These are phyloP conservation scores for Neopestalotiopsis rosae DNA, from an alignment of 2,329 filamentous ascomycete species.

Conservation along the genomic window DNA sequence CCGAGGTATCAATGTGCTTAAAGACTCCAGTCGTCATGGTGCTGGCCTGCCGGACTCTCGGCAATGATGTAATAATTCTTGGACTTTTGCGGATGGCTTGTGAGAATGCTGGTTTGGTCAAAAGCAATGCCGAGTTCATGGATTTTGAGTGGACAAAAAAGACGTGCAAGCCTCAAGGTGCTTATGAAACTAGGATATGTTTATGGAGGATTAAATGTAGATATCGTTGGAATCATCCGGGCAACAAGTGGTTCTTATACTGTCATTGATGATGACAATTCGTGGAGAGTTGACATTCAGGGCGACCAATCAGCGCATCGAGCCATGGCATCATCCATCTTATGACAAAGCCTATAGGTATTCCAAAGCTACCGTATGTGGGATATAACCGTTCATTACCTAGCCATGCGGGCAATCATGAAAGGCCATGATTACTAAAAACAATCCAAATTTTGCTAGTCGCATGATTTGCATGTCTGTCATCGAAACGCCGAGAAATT, in stretches of 20 bases:
- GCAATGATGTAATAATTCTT: slow-evolving; percentile 10
- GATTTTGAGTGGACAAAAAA: not conserved
- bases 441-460: not conserved
- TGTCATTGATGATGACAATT: slow-evolving; percentile 2
- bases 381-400: not conserved
- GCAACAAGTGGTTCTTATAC: not conserved
- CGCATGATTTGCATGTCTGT: not conserved
- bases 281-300: not conserved
- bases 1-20: slow-evolving; percentile 63
- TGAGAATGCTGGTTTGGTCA: not conserved
- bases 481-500: not conserved
- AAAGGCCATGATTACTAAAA: not conserved
- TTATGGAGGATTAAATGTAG: not conserved
- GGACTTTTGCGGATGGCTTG: not conserved
- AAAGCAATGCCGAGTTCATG: slow-evolving; percentile 4
- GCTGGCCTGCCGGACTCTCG: slow-evolving; percentile 16
- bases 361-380: not conserved
- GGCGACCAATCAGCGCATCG: slow-evolving; percentile 12
- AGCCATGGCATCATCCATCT: slow-evolving; percentile 6
- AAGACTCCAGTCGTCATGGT: slow-evolving; percentile 65
- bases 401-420: not conserved
- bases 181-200: not conserved
- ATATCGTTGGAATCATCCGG: not conserved
- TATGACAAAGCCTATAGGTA: slow-evolving; percentile 13
- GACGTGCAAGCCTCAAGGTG: not conserved